A percentile compares a stretch with the other conserved stretches of the same genome.
These are phyloP conservation scores for Naganishia cerealis DNA, from an alignment of 1,284 basidiomycete genomes.

Conservation along the genomic window DNA sequence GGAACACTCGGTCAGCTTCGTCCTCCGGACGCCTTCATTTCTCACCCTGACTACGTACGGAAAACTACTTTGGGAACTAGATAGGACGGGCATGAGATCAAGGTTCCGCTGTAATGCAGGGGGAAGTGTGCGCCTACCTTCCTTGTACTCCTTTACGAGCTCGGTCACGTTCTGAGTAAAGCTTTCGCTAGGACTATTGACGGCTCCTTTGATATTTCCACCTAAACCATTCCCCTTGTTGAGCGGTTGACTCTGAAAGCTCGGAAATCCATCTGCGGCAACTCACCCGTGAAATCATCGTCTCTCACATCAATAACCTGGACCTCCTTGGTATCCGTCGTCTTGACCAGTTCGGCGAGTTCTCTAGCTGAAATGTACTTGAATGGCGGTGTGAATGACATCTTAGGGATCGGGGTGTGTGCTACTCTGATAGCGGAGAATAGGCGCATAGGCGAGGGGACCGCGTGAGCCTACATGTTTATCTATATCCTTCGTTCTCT, in stretches of 20 bases:
- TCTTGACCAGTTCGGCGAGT: slow-evolving; percentile 50
- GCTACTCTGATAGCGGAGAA: background rate
- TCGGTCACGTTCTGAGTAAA: slow-evolving; percentile 46
- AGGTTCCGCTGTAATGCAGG: background rate
- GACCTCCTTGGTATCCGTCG: slow-evolving; percentile 39
- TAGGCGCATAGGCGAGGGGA: background rate
- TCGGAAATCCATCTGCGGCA: background rate
- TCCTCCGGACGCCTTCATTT: background rate
- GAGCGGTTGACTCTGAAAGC: background rate
- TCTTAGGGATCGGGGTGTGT: slow-evolving; percentile 27
- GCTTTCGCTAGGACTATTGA: slow-evolving; percentile 49
- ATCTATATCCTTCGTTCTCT: background rate
- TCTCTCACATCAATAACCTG: slow-evolving; percentile 53
- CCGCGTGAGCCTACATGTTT: background rate
- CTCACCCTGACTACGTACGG: slow-evolving; percentile 40
- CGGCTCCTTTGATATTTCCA: slow-evolving; percentile 52
- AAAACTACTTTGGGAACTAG: slow-evolving; percentile 51
- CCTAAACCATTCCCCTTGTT: slow-evolving; percentile 37
- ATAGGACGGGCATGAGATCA: background rate
- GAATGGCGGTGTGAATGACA: slow-evolving; percentile 48
- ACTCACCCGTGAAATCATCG: slow-evolving; percentile 51
- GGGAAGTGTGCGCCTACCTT: slow-evolving; percentile 38
- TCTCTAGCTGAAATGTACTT: slow-evolving; percentile 51
- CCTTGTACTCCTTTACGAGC: slow-evolving; percentile 44
- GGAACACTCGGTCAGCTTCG: background rate